Evolutionary conservation across 352 stramenopile species (phyloP).

Genomic region (Discostella stelligera): DNA sequence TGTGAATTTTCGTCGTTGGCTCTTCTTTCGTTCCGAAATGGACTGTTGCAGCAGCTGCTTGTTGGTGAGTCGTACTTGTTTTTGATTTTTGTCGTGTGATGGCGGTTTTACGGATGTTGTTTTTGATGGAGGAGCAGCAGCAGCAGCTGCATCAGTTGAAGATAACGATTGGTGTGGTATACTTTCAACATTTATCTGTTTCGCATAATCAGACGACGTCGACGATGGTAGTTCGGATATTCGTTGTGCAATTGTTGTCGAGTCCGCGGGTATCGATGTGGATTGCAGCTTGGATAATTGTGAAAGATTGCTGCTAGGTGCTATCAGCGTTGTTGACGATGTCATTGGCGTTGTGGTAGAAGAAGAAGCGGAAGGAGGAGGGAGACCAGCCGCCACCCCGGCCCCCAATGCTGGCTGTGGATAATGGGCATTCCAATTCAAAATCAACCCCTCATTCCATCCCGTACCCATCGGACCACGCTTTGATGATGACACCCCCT

Average conservation of each 20-base stretch:
- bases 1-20: conserved; percentile 49
- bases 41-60: conserved; percentile 8
- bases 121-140: conserved; percentile 1
- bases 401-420: background rate
- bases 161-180: background rate
- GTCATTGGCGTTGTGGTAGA: background rate
- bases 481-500: conserved; percentile 19
- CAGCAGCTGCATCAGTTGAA: background rate
- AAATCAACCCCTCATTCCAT: conserved; percentile 78
- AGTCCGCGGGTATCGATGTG: background rate
- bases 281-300: conserved; percentile 4
- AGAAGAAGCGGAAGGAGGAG: background rate
- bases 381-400: background rate
- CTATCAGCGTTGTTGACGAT: background rate
- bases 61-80: conserved; percentile 13
- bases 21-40: conserved; percentile 41
- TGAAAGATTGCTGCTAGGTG: background rate
- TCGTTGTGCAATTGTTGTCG: background rate
- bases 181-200: background rate
- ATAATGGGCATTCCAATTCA: conserved; percentile 65
- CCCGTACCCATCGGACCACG: conserved; percentile 63
- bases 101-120: conserved; percentile 23
- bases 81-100: background rate
- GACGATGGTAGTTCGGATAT: background rate
- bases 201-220: background rate